Conservation (phyloP, 2,329 filamentous ascomycete species). For the Cytospora piceae region DNA sequence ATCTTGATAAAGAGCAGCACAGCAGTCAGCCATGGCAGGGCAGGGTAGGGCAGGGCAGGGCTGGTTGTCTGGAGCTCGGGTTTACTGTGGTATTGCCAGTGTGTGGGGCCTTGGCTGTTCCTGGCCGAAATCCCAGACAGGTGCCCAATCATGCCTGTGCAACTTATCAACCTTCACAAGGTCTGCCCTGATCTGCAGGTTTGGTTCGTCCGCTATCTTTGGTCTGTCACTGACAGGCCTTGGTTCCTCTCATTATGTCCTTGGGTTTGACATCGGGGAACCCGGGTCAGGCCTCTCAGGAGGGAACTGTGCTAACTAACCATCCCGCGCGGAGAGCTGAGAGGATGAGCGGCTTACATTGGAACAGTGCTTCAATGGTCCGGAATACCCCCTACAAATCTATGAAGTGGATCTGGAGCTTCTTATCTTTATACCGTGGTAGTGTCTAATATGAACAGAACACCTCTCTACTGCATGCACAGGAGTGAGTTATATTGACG, state of each 20-base stretch:
- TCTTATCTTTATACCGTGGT: not conserved
- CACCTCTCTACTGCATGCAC: no score
- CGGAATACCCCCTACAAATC: no score
- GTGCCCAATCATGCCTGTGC: not conserved
- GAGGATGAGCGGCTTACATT: no score
- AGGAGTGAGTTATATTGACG: no score
- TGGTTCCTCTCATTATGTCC: not conserved
- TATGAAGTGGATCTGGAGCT: not conserved
- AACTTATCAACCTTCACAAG: not conserved
- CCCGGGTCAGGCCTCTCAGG: no score
- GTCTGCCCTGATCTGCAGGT: not conserved
- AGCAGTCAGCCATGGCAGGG: no score
- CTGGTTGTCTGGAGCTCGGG: not conserved
- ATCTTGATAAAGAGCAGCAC: not conserved
- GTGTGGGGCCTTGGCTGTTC: slow-evolving; percentile 1
- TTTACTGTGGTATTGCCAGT: not conserved
- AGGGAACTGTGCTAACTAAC: no score
- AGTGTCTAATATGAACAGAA: not conserved
- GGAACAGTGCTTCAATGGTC: no score
- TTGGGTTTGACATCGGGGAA: not conserved
- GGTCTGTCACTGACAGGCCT: not conserved
- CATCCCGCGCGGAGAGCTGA: no score
- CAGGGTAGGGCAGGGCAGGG: no score
- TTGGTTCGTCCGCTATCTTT: not conserved
- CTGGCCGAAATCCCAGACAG: not conserved